Evolutionary conservation across 768 basidiomycete species (phyloP), one percentile per base, ranked within the genome.

Genomic region (Podaxis pistillaris): DNA sequence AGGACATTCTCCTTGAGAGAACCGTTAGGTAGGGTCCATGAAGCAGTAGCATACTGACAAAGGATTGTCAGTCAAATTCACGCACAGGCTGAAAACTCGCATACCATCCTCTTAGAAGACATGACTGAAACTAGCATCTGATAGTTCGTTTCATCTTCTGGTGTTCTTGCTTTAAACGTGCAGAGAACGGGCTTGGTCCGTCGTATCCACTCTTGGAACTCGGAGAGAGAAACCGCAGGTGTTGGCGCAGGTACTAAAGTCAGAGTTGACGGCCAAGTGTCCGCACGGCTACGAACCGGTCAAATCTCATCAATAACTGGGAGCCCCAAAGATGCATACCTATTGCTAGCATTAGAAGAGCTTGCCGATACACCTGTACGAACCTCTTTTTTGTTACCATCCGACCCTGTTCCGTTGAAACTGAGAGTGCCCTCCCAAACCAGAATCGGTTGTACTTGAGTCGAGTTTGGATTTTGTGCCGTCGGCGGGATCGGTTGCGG

Each of bases 201-300:
- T 53, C 71, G 78, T 37, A 86, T 70, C 87, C 87, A 89, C 1
- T 64, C 54, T 44, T 75, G 74, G 11, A 89, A 69, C 8, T 82
- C 80, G 1, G 49, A 3, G 3, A 67, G 37, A 0, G 84, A 65
- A 11, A 83, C 78, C 0, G 78, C 69, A 3, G 74, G 78, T 46
- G 81, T 78, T 46, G 73, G 72, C 24, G 80, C 75, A 6, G 80
- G 73, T 15, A 71, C 72, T 6, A 87, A 70, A 1, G 70, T 66
- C 65, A 89, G 65, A 2, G 68, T 66, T 7, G 65, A 59, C 1
- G 88, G 88, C 88, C 87, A 89, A 0, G 76, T 81, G 1, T 83
- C 76, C 6, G 78, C 64, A 50, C 72, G 82, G 58, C 88, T 90
- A 67, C 9, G 33, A 30, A 33, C 54, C 36, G 0, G n/a, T 47